Conservation (phyloP, 208 protist species). For the Angomonas deanei region DNA sequence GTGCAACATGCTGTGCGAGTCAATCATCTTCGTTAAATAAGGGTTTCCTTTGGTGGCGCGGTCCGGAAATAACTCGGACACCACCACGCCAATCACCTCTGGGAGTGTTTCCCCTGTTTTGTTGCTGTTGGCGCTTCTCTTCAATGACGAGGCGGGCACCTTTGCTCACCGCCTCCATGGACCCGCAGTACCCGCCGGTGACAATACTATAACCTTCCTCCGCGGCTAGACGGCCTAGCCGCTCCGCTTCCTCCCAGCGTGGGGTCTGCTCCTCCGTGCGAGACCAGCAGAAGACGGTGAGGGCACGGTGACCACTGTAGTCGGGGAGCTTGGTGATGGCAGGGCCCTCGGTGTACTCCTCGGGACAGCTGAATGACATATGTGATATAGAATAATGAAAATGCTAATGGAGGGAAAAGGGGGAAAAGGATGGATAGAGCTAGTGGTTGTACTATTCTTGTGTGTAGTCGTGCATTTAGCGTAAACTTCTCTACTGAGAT, state of each 20-base stretch:
- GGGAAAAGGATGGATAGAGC: neutral
- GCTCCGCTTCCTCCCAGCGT: conserved; percentile 43
- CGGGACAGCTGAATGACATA: neutral
- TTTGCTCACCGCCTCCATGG: conserved; percentile 72
- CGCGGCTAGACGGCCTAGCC: conserved; percentile 36
- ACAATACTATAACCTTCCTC: conserved; percentile 42
- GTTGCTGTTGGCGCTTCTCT: neutral
- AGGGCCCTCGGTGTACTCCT: neutral
- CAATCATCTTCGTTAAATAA: conserved; percentile 40
- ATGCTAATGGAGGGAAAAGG: too few species aligned
- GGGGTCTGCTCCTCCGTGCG: conserved; percentile 32
- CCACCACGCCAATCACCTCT: conserved; percentile 57
- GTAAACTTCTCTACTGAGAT: too few species aligned
- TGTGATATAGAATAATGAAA: neutral
- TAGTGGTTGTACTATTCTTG: neutral
- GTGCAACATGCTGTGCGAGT: conserved; percentile 42
- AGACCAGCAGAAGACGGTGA: conserved; percentile 72
- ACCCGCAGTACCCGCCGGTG: conserved; percentile 66
- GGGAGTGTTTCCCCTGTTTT: neutral
- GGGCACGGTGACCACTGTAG: conserved; percentile 28
- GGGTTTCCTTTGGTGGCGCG: conserved; percentile 40
- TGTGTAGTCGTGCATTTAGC: too few species aligned
- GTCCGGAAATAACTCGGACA: conserved; percentile 47
- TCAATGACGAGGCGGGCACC: conserved; percentile 42
- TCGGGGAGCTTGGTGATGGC: conserved; percentile 18